Base-by-base conservation (phyloP, 2,329 filamentous ascomycete species). In the Ceratocystiopsis minuta region DNA sequence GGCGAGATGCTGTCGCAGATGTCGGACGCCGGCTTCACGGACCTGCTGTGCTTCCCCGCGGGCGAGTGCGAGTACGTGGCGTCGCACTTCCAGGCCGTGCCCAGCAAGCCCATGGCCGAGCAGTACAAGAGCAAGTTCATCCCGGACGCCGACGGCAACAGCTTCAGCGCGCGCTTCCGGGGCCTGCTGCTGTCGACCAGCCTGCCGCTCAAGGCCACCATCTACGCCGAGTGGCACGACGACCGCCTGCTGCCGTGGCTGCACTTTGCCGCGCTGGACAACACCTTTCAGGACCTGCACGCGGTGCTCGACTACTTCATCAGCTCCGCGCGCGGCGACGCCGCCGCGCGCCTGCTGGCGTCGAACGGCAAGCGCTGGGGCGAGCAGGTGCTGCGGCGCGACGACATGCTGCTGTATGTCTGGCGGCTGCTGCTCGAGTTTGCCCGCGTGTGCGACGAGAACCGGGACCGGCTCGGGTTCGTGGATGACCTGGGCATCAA, bases 201-300 rank as follows among this genome's bases (percentile, higher is more conserved):
- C 37, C 56, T 81, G 32, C 75, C 76, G 2, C 68, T 85, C 53
- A 85, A 85, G 58, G 69, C 74, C 13, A 83, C 79, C 4, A 66
- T 84, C 36, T 85, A 80, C 54, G 62, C 70, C 10, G 80, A 85
- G 54, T 85, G 80, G 80, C 79, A 84, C 53, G 79, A 84, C 53
- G 67, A 71, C 36, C 66, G 80, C 7, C 62, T 85, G 0, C 59
- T 73, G 14, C 72, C 78, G 0, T 86, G 80, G 80, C 61, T 70
- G 47, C 80, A 86, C 57, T 85, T 80, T 50, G 71, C 77, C 1
- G 80, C 80, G 2, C 66, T 85, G 51, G 76, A 82, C 54, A 79
- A 79, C 51, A 70, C 70, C 2, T 79, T 74, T 45, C 62, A 70
- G 41, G 80, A 84, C 38, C 54, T 82, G 11, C 82, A 80, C 49